Evolutionary conservation across 495 filamentous ascomycete species (phyloP).

Genomic region (Penicillium paxilli): DNA sequence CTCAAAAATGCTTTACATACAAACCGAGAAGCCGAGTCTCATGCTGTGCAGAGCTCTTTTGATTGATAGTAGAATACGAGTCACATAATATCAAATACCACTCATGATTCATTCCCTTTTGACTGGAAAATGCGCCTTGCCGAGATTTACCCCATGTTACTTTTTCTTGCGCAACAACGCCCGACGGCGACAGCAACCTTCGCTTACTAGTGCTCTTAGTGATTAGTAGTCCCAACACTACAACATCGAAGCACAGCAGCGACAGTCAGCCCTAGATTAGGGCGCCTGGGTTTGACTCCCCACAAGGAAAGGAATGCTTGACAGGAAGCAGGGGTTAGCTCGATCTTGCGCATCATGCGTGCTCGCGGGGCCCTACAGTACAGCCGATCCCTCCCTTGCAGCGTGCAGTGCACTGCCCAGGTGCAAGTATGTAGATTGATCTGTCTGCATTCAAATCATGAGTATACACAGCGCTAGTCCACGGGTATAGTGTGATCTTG

Average conservation of each 20-base stretch:
- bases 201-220: no score
- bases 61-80: no score
- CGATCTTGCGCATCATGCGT: constrained; percentile 9
- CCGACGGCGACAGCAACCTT: no score
- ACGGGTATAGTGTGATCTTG: no score
- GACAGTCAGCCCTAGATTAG: not conserved
- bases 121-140: not conserved
- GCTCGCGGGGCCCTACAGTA: constrained; percentile 6
- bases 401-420: constrained; percentile 8
- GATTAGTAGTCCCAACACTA: no score
- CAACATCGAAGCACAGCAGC: no score
- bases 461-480: no score
- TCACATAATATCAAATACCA: no score
- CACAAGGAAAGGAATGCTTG: constrained; percentile 9
- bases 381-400: constrained; percentile 17
- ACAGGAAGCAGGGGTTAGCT: constrained; percentile 19
- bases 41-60: no score
- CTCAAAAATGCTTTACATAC: no score
- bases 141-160: constrained; percentile 1
- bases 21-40: no score
- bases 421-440: constrained; percentile 7
- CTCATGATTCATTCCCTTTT: not conserved
- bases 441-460: constrained; percentile 8
- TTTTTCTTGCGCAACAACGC: constrained; percentile 2
- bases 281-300: not conserved